These are phyloP conservation scores for Trametes versicolor DNA, from an alignment of 1,284 basidiomycete species.

Conservation along the genomic window DNA sequence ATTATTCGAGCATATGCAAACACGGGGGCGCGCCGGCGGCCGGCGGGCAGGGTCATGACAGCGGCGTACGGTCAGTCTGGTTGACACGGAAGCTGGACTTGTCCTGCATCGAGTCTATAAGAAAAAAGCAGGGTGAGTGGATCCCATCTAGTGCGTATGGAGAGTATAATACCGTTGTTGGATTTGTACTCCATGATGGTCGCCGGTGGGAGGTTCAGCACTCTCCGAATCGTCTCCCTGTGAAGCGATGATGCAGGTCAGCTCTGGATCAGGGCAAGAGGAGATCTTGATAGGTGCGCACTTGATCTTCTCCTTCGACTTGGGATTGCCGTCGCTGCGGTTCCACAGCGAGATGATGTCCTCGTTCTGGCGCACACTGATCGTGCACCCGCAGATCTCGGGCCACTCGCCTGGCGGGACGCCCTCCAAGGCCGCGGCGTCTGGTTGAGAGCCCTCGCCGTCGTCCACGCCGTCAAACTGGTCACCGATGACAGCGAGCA, in stretches of 20 bases:
- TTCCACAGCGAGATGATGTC: conserved; percentile 88
- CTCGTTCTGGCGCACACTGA: conserved; percentile 85
- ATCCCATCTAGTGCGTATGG: neutral
- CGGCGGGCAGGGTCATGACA: conserved; percentile 43
- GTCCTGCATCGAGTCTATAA: conserved; percentile 82
- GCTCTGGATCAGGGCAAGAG: conserved; percentile 1
- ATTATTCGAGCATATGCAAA: conserved; percentile 25
- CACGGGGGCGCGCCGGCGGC: neutral
- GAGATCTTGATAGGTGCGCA: conserved; percentile 47
- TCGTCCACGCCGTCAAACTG: conserved; percentile 69
- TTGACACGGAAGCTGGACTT: conserved; percentile 81
- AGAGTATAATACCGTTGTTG: conserved; percentile 73
- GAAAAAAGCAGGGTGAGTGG: neutral
- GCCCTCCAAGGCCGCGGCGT: conserved; percentile 14
- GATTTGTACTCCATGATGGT: conserved; percentile 89
- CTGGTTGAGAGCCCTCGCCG: conserved; percentile 34
- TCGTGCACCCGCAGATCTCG: conserved; percentile 86
- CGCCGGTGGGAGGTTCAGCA: conserved; percentile 71
- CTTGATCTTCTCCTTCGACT: conserved; percentile 78
- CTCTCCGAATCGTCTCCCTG: conserved; percentile 76
- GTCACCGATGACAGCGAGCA: conserved; percentile 82
- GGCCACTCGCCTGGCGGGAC: conserved; percentile 58
- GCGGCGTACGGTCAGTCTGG: conserved; percentile 56
- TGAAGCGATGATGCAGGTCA: neutral
- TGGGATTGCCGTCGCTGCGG: conserved; percentile 70